Base-by-base conservation (phyloP, 192 early-diverging fungal species). In the Ambispora gerdemannii region DNA sequence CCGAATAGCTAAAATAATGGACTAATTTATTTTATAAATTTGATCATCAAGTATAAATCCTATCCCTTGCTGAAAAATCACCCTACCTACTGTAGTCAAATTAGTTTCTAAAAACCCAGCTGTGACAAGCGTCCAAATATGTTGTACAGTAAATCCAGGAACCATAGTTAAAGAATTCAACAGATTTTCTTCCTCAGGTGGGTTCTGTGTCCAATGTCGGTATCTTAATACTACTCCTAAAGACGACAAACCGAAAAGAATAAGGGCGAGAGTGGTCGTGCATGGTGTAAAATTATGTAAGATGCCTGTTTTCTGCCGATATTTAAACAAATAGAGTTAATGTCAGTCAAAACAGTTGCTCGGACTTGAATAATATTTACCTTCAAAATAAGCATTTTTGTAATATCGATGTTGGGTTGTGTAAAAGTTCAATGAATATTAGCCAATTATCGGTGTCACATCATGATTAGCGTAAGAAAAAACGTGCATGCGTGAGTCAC, bases 121-220 rank as follows among this genome's bases (percentile, higher is more conserved):
- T 10, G 86, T 88, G 27, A 82, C 28, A 36, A 88, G 83, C 0
- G 86, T 86, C 88, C 88, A 89, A 27, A 76, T 72, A 63, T 55
- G 36, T 34, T 72, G 55, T 4, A 73, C 50, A 2, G 69, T 61
- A 31, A 74, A 75, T 25, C 76, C 79, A 63, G 79, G 79, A 3
- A 80, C 72, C 27, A 77, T 70, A 11, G 70, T 75, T 28, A 80
- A 15, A 15, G 15, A 43, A 43, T 10, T 15, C 38, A 43, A 15
- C 15, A 15, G 38, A 43, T 43, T 43, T 43, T 6, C 15, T 6
- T 6, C 6, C 7, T 6, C 38, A 10, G 38, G 7, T 15, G 38
- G 38, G 38, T 43, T 15, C 15, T 43, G 7, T 10, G 15, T 6
- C 38, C 38, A 43, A 10, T 43, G 38, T 43, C 38, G 38, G 15